Percentiles rank a stretch among this genome's conserved stretches.
Evolutionary conservation across 2,329 filamentous ascomycete species (phyloP).

Genomic region (Arthrobotrys musiformis): DNA sequence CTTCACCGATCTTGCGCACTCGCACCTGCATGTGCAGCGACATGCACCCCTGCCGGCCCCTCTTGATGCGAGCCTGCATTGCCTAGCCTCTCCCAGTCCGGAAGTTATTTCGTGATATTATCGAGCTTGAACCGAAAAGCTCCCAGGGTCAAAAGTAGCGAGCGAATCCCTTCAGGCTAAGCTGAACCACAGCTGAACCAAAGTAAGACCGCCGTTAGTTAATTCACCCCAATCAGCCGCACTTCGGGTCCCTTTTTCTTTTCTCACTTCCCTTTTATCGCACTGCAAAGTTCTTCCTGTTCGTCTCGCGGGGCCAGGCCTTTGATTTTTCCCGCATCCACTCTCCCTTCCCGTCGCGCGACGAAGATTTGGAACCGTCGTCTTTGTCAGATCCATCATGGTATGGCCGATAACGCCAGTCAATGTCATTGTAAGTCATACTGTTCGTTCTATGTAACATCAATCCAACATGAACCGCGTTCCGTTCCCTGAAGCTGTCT

Average conservation of each 20-base stretch:
- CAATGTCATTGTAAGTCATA: constrained; percentile 13
- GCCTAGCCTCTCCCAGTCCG: background rate
- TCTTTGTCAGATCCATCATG: constrained; percentile 16
- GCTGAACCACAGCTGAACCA: background rate
- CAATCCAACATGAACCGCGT: background rate
- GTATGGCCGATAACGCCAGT: constrained; percentile 17
- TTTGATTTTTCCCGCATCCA: constrained; percentile 12
- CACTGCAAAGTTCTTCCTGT: background rate
- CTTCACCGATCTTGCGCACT: background rate
- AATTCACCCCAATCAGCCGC: constrained; percentile 3
- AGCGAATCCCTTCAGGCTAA: constrained; percentile 2
- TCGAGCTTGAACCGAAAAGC: background rate
- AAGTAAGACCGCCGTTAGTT: background rate
- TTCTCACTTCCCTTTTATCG: constrained; percentile 3
- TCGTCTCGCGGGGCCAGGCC: background rate
- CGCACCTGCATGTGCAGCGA: background rate
- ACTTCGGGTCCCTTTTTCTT: background rate
- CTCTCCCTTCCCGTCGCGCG: constrained; percentile 20
- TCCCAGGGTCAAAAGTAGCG: background rate
- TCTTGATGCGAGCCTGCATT: constrained; percentile 5
- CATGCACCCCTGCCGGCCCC: background rate
- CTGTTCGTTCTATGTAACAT: background rate
- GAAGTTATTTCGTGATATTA: constrained; percentile 12
- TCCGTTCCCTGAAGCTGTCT: background rate
- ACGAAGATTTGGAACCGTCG: constrained; percentile 6